Evolutionary conservation across 345 rosid species (phyloP), one percentile per base, ranked within the genome.

Genomic region (Arabidopsis suecica): DNA sequence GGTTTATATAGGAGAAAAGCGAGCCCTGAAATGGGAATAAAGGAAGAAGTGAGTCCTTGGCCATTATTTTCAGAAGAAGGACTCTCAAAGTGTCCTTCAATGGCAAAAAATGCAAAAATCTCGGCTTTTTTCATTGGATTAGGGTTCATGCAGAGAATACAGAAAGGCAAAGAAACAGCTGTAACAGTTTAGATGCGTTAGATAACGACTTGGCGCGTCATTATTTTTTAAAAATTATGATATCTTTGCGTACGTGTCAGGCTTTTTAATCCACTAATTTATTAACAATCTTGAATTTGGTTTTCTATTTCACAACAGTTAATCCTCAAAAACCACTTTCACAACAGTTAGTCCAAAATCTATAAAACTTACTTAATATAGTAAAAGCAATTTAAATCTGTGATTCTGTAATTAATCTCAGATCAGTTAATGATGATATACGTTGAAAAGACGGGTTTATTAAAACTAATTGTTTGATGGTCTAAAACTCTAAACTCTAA

Each of bases 1-100:
- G 63, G 49, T 49, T 54, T 53, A 48, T 12, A 69, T 60, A 74
- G 30, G 49, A 4, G 55, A 40, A 54, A 65, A 23, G 23, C 1
- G 77, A 72, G 81, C 42, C 77, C 77, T 78, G 44, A 78, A 72
- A 64, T 72, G 81, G 41, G 73, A 78, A 78, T 65, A 78, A 66
- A 3, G 9, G 50, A 65, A 55, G 44, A 72, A 60, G 5, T 33
- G 64, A 65, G 81, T 73, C 81, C 77, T 71, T 66, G 42, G 69
- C 69, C 81, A 78, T 78, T 69, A 67, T 58, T 78, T 72, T 50
- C 77, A 78, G 62, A 65, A 49, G 30, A 7, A 71, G 63, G 77
- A 41, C 77, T 48, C 36, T 3, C 18, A 14, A 41, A 23, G 56
- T n/a, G 81, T 65, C 81, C 77, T 78, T 72, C 44, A 33, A 22